Conservation (phyloP, 148 eudicot species). For the Tetragonia tetragonoides region DNA sequence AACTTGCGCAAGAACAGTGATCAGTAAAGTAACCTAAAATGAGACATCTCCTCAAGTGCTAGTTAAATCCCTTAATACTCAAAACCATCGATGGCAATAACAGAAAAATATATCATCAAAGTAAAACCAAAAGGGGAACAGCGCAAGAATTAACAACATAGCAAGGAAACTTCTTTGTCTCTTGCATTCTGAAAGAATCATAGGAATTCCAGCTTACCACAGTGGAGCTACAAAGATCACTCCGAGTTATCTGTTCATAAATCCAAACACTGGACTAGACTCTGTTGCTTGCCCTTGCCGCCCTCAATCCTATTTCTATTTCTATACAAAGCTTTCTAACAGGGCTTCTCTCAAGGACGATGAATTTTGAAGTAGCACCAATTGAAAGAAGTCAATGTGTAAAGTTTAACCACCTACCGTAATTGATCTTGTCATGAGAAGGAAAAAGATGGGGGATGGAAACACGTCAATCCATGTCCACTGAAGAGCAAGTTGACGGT, state of each 20-base stretch:
- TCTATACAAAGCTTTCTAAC: conserved; percentile 32
- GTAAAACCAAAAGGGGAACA: neutral
- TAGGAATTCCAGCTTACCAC: conserved; percentile 20
- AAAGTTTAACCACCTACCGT: neutral
- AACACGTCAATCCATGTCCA: neutral
- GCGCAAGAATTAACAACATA: neutral
- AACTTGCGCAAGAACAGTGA: too few relatives aligned
- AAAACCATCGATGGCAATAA: too few relatives aligned
- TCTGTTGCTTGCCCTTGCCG: conserved; percentile 27
- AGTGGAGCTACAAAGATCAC: conserved; percentile 15
- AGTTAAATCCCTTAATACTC: too few relatives aligned
- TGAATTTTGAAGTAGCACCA: conserved; percentile 21
- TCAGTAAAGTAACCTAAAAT: too few relatives aligned
- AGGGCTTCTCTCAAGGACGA: conserved; percentile 21
- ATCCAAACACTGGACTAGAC: neutral
- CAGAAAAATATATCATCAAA: neutral
- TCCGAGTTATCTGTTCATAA: conserved; percentile 5
- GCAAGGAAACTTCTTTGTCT: conserved; percentile 28
- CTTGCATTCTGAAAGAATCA: conserved; percentile 33
- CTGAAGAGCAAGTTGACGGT: neutral
- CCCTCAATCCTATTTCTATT: conserved; percentile 31
- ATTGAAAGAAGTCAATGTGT: neutral
- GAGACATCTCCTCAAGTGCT: too few relatives aligned
- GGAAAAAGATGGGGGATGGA: neutral
- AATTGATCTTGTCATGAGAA: conserved; percentile 4